A percentile compares a stretch with the other conserved stretches of the same genome.
Evolutionary conservation across 2,329 filamentous ascomycete species (phyloP).

Genomic region (Sphaerulina musiva): DNA sequence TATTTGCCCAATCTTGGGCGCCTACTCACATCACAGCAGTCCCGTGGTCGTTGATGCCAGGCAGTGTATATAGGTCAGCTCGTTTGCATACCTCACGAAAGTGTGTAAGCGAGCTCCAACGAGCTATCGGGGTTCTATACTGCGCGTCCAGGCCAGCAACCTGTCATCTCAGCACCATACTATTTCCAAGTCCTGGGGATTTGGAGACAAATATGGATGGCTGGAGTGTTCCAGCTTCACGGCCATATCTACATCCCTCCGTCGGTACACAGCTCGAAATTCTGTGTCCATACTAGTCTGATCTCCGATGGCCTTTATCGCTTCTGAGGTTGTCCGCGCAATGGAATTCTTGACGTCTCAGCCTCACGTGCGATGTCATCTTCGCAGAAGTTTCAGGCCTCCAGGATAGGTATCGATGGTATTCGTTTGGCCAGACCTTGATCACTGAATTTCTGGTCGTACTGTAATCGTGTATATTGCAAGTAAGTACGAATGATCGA

Average conservation of each 20-base stretch:
- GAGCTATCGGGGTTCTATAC: constrained; percentile 3
- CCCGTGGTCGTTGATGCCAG: constrained; percentile 19
- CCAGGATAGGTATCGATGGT: constrained; percentile 11
- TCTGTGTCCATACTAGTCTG: constrained; percentile 37
- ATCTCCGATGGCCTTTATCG: constrained; percentile 31
- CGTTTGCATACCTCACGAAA: constrained; percentile 18
- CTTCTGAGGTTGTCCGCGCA: not conserved
- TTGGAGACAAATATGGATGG: constrained; percentile 73
- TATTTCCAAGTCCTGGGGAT: constrained; percentile 46
- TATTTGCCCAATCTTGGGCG: constrained; percentile 38
- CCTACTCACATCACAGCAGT: constrained; percentile 36
- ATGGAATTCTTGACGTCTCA: too few relatives aligned
- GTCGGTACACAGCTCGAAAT: constrained; percentile 25
- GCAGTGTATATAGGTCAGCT: constrained; percentile 13
- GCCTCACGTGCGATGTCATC: not conserved
- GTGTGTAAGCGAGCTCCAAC: constrained; percentile 14
- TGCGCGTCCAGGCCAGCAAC: constrained; percentile 37
- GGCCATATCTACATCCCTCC: too few relatives aligned
- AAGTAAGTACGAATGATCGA: too few relatives aligned
- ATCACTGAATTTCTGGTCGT: not conserved
- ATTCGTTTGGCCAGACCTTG: not conserved
- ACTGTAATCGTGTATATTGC: too few relatives aligned
- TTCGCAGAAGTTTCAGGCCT: constrained; percentile 15
- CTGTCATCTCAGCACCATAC: constrained; percentile 34
- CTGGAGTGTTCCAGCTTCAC: constrained; percentile 58